These are phyloP conservation scores for Trichophyton rubrum DNA, from an alignment of 2,329 filamentous ascomycete species.

Conservation along the genomic window DNA sequence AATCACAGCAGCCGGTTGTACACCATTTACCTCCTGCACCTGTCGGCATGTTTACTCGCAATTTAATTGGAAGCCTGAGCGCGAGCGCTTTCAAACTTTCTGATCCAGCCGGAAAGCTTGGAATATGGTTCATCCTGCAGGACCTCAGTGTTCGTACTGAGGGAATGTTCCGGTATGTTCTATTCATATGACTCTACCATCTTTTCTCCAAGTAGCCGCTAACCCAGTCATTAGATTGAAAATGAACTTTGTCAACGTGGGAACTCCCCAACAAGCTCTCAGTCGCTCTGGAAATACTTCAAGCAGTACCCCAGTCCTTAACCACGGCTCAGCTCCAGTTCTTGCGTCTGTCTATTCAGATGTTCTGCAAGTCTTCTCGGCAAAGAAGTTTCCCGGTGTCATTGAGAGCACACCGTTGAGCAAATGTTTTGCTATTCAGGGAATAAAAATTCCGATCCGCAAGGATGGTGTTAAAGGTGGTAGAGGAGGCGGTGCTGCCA, in stretches of 20 bases:
- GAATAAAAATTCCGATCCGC: conserved; percentile 91
- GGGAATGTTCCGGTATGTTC: conserved; percentile 65
- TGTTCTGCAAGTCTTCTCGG: conserved; percentile 83
- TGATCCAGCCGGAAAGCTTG: conserved; percentile 66
- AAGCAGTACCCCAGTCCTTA: conserved; percentile 40
- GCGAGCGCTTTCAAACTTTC: conserved; percentile 77
- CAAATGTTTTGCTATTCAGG: conserved; percentile 84
- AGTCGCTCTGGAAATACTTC: conserved; percentile 18
- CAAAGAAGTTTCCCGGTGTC: conserved; percentile 96
- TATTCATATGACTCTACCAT: not conserved
- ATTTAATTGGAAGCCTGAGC: conserved; percentile 82
- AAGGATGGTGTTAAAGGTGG: conserved; percentile 57
- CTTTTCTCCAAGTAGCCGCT: not conserved
- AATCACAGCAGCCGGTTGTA: conserved; percentile 8
- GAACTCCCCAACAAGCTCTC: conserved; percentile 29
- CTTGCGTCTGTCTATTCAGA: conserved; percentile 79
- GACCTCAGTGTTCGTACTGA: conserved; percentile 91
- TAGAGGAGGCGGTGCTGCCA: conserved; percentile 19
- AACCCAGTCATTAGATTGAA: conserved; percentile 39
- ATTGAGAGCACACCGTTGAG: conserved; percentile 86
- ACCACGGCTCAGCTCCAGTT: conserved; percentile 64
- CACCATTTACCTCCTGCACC: conserved; percentile 34
- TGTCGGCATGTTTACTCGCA: conserved; percentile 82
- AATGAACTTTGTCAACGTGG: conserved; percentile 76
- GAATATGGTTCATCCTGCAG: conserved; percentile 94